phyloP scores from a whole-genome alignment of 352 stramenopile species.

The Blastocystis sp. region DNA sequence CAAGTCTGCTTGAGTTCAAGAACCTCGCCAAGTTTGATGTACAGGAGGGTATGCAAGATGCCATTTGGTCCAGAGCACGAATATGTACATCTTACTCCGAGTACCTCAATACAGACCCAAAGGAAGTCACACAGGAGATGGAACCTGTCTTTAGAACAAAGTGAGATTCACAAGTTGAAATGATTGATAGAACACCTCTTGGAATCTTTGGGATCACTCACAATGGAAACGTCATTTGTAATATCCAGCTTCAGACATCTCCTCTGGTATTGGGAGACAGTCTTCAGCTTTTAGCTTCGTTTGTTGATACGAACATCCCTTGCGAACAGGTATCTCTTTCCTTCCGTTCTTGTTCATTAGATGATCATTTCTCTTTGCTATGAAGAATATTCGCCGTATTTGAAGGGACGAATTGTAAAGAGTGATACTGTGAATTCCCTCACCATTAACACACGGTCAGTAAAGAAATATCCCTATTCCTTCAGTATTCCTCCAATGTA shows the following conservation, averaged over 20 bases:
- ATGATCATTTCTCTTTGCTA: constrained; percentile 51
- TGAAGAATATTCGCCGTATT: constrained; percentile 32
- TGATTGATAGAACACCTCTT: neutral
- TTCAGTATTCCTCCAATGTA: constrained; percentile 50
- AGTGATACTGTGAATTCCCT: constrained; percentile 11
- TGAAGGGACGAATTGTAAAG: constrained; percentile 19
- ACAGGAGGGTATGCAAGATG: neutral
- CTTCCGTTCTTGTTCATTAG: neutral
- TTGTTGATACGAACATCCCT: constrained; percentile 8
- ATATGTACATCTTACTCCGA: constrained; percentile 18
- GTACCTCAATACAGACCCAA: neutral
- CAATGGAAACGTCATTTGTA: constrained; percentile 9
- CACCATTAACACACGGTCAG: neutral
- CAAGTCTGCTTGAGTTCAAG: neutral
- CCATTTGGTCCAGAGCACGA: neutral
- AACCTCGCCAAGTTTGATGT: constrained; percentile 1
- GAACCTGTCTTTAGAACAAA: neutral
- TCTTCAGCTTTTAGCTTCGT: neutral
- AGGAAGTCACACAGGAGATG: neutral
- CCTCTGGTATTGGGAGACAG: constrained; percentile 5
- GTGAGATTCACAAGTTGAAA: neutral
- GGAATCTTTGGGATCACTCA: constrained; percentile 51
- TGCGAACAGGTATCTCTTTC: constrained; percentile 1
- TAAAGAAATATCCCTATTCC: constrained; percentile 30
- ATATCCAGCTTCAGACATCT: neutral